These are phyloP conservation scores for Malassezia sympodialis DNA, from an alignment of 1,284 basidiomycete genomes.

Conservation along the genomic window DNA sequence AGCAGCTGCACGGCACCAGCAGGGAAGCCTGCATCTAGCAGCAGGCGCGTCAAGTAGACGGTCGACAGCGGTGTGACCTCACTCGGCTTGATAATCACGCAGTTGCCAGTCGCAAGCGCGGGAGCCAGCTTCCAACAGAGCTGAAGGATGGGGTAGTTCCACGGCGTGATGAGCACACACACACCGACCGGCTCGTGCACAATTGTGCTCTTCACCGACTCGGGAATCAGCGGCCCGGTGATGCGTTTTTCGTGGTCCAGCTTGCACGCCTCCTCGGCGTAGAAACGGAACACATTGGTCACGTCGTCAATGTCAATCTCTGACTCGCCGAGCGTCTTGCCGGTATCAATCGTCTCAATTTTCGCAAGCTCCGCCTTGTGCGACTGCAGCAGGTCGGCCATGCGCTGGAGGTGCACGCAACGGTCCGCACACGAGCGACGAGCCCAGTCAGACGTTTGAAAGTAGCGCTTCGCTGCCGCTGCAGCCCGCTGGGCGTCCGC, in stretches of 20 bases:
- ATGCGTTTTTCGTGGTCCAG: constrained; percentile 32
- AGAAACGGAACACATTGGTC: constrained; percentile 44
- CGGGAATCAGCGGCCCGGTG: constrained; percentile 32
- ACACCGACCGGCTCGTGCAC: constrained; percentile 45
- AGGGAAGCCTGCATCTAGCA: constrained; percentile 43
- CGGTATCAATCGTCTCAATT: constrained; percentile 44
- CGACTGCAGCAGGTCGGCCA: constrained; percentile 40
- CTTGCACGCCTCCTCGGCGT: constrained; percentile 42
- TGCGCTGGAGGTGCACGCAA: constrained; percentile 22
- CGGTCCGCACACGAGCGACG: constrained; percentile 27
- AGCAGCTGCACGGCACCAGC: constrained; percentile 35
- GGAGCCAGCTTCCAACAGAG: constrained; percentile 48
- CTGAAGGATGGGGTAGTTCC: constrained; percentile 47
- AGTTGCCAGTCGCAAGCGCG: constrained; percentile 44
- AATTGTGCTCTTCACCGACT: constrained; percentile 32
- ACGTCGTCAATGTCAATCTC: constrained; percentile 46
- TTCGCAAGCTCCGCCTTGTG: constrained; percentile 33
- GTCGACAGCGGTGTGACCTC: constrained; percentile 47
- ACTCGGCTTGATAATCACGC: constrained; percentile 46
- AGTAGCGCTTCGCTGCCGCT: constrained; percentile 30
- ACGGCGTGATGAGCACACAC: constrained; percentile 45
- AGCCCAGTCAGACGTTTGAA: constrained; percentile 31
- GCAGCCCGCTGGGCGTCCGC: constrained; percentile 38
- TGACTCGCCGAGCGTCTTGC: constrained; percentile 43
- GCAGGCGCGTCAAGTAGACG: constrained; percentile 37